A percentile compares a stretch with the other conserved stretches of the same genome.
Conservation (phyloP, 2,329 filamentous ascomycete genomes). For the Ramichloridium luteum region DNA sequence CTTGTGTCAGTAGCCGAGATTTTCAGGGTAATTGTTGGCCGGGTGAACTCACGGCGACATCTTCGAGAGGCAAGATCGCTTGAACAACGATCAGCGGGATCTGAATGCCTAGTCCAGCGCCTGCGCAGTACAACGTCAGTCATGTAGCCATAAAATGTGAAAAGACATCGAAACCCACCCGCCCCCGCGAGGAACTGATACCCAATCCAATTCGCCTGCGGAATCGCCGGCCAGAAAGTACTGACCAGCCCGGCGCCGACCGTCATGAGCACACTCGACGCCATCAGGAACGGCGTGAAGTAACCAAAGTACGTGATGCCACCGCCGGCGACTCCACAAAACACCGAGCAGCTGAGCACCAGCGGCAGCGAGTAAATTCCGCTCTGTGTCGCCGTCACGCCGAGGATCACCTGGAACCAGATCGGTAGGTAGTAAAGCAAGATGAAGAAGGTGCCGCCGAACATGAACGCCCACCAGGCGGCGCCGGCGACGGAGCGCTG, state of each 20-base stretch:
- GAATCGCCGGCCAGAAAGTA: not conserved
- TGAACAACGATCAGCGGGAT: not conserved
- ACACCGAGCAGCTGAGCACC: slow-evolving; percentile 17
- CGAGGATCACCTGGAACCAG: slow-evolving; percentile 40
- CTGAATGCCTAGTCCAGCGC: not conserved
- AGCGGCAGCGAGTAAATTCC: slow-evolving; percentile 37
- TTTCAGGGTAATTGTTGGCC: no score
- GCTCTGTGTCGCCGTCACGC: slow-evolving; percentile 31
- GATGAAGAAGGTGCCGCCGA: slow-evolving; percentile 32
- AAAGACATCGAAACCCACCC: no score
- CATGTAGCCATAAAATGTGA: no score
- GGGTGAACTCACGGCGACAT: no score
- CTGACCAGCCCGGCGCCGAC: slow-evolving; percentile 3
- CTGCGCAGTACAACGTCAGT: no score
- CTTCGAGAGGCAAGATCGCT: not conserved
- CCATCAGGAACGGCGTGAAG: not conserved
- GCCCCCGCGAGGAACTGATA: not conserved
- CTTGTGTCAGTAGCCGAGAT: no score
- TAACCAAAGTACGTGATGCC: not conserved
- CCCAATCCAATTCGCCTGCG: not conserved
- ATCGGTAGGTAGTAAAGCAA: slow-evolving; percentile 34
- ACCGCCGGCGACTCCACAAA: slow-evolving; percentile 2
- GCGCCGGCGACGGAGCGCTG: slow-evolving; percentile 31
- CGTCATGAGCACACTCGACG: slow-evolving; percentile 2
- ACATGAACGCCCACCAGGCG: slow-evolving; percentile 28